Base-by-base conservation (phyloP, 2,329 filamentous ascomycete species). In the Aspergillus jensenii region DNA sequence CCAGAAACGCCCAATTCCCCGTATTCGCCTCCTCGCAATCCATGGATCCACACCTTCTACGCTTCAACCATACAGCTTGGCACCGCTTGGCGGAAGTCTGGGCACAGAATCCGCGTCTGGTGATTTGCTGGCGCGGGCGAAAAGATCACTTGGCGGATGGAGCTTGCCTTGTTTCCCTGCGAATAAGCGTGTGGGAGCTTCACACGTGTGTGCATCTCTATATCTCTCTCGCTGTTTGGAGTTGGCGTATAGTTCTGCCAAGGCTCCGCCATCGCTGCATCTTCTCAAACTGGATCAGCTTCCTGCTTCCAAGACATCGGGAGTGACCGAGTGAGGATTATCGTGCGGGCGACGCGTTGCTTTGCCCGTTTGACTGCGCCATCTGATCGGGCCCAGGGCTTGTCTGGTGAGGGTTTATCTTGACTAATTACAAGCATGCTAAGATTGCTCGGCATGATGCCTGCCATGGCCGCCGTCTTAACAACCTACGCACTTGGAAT, bases 341-440 rank as follows among this genome's bases (percentile, higher is more conserved):
- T 33, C 7, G 31, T 33, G 31, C 31, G 11, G 31, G 11, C 7
- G 31, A 33, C 7, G 31, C 31, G 11, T 33, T 33, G 6, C 31
- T 33, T 33, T 12, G 31, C 7, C 31, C 21, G 21, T 21, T 33
- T 33, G 7, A 33, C 21, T 33, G 31, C 31, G 19, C 41, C 41
- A 45, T 45, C 19, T 23, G 41, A 23, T 45, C 41, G 19, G 19
- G 41, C 41, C 41, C 5, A 46, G 44, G 8, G n/a, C 23, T 46
- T 46, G 44, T 46, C 44, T 15, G 39, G 2, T 27, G 44, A 23
- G 44, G 21, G 44, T 31, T 46, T 46, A n/a, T 27, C 44, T 46
- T 46, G 44, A 46, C 44, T 46, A 31, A 31, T 46, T 12, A 46
- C 21, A 46, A 46, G 44, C 44, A 31, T 46, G 2, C 21, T 15